Conservation (phyloP, 768 basidiomycete genomes). For the Pisolithus tinctorius region DNA sequence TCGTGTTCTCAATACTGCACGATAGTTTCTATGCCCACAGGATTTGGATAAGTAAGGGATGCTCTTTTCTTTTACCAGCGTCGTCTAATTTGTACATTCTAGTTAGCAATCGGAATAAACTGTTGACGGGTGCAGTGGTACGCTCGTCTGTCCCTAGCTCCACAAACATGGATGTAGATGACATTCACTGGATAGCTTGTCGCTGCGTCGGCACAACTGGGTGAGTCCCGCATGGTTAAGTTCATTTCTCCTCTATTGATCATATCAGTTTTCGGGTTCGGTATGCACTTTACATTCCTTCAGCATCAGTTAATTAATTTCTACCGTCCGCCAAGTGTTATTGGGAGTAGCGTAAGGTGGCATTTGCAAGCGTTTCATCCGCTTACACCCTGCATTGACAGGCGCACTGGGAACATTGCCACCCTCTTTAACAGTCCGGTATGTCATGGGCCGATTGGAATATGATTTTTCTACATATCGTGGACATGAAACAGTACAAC, state of each 20-base stretch:
- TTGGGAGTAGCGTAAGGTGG: background rate
- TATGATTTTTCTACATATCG: background rate
- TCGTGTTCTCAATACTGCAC: background rate
- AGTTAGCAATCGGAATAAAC: constrained; percentile 5
- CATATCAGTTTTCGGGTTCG: background rate
- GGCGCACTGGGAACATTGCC: background rate
- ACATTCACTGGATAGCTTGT: constrained; percentile 1
- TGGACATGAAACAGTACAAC: constrained; percentile 2
- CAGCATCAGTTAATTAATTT: background rate
- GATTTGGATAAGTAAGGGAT: constrained; percentile 17
- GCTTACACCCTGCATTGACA: background rate
- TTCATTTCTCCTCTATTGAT: background rate
- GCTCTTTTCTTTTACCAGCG: background rate
- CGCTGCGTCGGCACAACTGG: constrained; percentile 7
- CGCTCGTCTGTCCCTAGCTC: background rate
- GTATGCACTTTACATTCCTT: background rate
- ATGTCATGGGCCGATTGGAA: background rate
- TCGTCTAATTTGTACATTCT: background rate
- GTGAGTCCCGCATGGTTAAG: constrained; percentile 1
- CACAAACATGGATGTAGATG: background rate
- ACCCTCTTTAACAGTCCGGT: constrained; percentile 1
- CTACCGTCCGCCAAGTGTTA: background rate
- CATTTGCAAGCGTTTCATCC: background rate
- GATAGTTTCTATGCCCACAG: constrained; percentile 20
- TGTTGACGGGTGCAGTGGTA: constrained; percentile 13